phyloP scores from a whole-genome alignment of 2,329 filamentous ascomycete genomes.

The Taxawa tesnikishii region DNA sequence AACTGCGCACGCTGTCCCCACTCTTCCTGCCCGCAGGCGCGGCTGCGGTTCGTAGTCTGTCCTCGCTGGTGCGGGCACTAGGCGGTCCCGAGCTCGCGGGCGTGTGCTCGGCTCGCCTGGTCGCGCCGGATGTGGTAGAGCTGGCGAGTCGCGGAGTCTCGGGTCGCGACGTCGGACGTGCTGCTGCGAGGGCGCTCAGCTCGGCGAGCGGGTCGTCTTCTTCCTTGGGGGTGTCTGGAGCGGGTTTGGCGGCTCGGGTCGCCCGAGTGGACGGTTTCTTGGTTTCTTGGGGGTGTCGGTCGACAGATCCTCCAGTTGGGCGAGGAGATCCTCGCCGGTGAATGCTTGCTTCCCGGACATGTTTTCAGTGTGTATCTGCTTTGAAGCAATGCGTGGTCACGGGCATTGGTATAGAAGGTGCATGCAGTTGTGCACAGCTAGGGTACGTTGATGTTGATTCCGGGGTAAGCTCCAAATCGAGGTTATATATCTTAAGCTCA shows the following conservation, averaged over 20 bases:
- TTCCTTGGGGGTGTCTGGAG: conserved; percentile 23
- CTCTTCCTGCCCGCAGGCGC: conserved; percentile 50
- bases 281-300: conserved; percentile 13
- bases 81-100: conserved; percentile 38
- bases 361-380: conserved; percentile 1
- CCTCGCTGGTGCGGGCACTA: conserved; percentile 48
- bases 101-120: conserved; percentile 31
- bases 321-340: conserved; percentile 30
- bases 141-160: conserved; percentile 62
- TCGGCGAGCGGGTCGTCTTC: conserved; percentile 77
- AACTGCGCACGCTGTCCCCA: conserved; percentile 60
- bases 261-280: conserved; percentile 19
- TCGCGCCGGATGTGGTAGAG: conserved; percentile 27
- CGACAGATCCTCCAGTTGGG: conserved; percentile 34
- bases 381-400: not conserved
- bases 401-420: not conserved
- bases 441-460: too few species aligned
- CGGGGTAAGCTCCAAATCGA: too few species aligned
- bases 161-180: conserved; percentile 58
- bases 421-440: too few species aligned
- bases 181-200: conserved; percentile 65
- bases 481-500: too few species aligned
- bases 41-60: conserved; percentile 32
- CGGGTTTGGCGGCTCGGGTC: conserved; percentile 37
- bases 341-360: conserved; percentile 22